Evolutionary conservation across 345 rosid genomes (phyloP).

Genomic region (Brassica cretica): DNA sequence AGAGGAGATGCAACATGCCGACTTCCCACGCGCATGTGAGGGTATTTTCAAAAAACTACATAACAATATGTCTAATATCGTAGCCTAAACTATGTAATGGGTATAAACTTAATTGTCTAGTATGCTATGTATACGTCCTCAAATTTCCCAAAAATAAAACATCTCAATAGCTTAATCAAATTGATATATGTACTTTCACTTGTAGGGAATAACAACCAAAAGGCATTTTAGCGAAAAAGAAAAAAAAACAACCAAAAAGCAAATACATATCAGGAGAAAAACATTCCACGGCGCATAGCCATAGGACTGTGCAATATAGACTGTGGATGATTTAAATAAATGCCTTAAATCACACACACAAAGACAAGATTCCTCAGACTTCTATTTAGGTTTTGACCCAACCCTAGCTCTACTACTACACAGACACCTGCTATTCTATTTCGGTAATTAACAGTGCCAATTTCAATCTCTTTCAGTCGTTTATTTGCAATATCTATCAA

Average conservation of each 20-base stretch:
- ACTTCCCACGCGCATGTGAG: too few relatives aligned
- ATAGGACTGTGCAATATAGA: slow-evolving; percentile 27
- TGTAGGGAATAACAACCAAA: neutral
- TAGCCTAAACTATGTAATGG: too few relatives aligned
- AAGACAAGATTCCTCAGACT: slow-evolving; percentile 32
- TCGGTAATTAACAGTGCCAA: slow-evolving; percentile 27
- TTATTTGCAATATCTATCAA: slow-evolving; percentile 22
- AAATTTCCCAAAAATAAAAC: too few relatives aligned
- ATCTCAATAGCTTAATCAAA: neutral
- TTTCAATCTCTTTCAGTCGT: slow-evolving; percentile 22
- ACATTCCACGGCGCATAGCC: slow-evolving; percentile 27
- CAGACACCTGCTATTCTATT: slow-evolving; percentile 26
- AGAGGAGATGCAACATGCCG: too few relatives aligned
- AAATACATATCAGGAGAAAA: neutral
- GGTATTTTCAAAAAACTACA: too few relatives aligned
- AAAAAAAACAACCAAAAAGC: neutral
- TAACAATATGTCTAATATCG: too few relatives aligned
- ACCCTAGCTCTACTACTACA: slow-evolving; percentile 19
- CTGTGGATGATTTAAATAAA: slow-evolving; percentile 6
- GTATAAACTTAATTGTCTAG: too few relatives aligned
- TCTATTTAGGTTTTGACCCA: slow-evolving; percentile 38
- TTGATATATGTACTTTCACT: neutral
- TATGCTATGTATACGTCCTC: too few relatives aligned
- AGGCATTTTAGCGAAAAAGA: too few relatives aligned
- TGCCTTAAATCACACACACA: slow-evolving; percentile 16